Evolutionary conservation across 192 early-diverging fungal species (phyloP).

Genomic region (Helicostylum pulchrum): DNA sequence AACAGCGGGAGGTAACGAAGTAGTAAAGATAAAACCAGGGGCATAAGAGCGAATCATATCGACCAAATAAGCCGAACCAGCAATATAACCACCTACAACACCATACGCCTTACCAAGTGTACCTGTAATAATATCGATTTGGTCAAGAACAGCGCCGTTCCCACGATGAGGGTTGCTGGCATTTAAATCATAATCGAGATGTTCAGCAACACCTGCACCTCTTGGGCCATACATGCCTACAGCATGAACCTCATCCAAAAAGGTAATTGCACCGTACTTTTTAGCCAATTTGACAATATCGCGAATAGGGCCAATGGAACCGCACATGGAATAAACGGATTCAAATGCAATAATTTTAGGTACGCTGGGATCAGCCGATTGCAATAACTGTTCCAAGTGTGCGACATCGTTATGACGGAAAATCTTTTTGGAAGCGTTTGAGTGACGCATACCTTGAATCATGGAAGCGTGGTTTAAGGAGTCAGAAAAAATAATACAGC

Average conservation of each 20-base stretch:
- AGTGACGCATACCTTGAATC: constrained; percentile 97
- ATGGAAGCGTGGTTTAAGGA: constrained; percentile 96
- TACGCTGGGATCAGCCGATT: constrained; percentile 72
- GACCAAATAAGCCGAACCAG: constrained; percentile 80
- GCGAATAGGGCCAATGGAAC: constrained; percentile 88
- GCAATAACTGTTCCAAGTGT: constrained; percentile 83
- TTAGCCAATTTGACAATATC: constrained; percentile 85
- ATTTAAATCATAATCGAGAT: constrained; percentile 81
- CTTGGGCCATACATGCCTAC: constrained; percentile 97
- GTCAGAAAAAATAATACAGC: constrained; percentile 94
- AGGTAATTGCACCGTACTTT: constrained; percentile 96
- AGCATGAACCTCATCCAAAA: constrained; percentile 97
- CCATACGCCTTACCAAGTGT: constrained; percentile 97
- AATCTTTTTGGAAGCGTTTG: constrained; percentile 79
- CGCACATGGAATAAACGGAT: constrained; percentile 97
- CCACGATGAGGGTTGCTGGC: constrained; percentile 41
- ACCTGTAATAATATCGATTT: constrained; percentile 94
- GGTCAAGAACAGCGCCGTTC: constrained; percentile 67
- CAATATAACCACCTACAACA: constrained; percentile 97
- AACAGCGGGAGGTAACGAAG: constrained; percentile 92
- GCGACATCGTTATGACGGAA: constrained; percentile 92
- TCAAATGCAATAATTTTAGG: constrained; percentile 97
- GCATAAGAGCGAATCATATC: constrained; percentile 97
- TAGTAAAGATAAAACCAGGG: constrained; percentile 99
- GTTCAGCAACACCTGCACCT: constrained; percentile 93